Percentiles rank a stretch among this genome's conserved stretches.
These are phyloP conservation scores for Herpetospermum pedunculosum DNA, from an alignment of 306 rosid species.

Conservation along the genomic window DNA sequence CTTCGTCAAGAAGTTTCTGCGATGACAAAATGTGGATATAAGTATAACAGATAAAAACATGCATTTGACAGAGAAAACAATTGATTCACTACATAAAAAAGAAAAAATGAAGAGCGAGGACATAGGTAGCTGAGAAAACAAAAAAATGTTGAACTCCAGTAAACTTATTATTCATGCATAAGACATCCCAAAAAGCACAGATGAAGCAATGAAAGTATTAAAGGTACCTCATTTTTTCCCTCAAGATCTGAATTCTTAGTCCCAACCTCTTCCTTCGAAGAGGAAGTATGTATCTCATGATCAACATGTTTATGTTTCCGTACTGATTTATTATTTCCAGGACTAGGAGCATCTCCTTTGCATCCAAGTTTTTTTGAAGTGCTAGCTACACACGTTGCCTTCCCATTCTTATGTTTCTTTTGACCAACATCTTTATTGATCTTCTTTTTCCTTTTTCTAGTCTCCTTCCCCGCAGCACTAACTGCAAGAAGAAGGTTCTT, in stretches of 20 bases:
- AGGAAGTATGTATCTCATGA: constrained; percentile 35
- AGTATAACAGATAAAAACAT: not conserved
- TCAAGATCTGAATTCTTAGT: constrained; percentile 37
- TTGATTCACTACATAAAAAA: not conserved
- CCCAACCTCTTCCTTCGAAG: constrained; percentile 36
- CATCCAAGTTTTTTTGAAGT: constrained; percentile 32
- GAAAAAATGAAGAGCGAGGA: not conserved
- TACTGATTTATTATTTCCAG: constrained; percentile 38
- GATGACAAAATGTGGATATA: constrained; percentile 17
- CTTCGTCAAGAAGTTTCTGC: constrained; percentile 50
- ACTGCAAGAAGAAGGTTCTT: constrained; percentile 61
- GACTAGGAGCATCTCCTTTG: constrained; percentile 16
- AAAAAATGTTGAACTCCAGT: not conserved
- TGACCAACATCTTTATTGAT: constrained; percentile 26
- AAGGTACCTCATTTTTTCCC: constrained; percentile 60
- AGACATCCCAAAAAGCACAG: constrained; percentile 1
- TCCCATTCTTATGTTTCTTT: constrained; percentile 61
- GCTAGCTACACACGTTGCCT: constrained; percentile 35
- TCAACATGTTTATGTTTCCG: constrained; percentile 56
- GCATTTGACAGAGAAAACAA: not conserved
- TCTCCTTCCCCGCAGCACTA: constrained; percentile 34
- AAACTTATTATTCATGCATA: not conserved
- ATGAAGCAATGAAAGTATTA: not conserved
- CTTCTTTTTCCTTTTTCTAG: constrained; percentile 57
- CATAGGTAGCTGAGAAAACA: not conserved